Conservation (phyloP, 352 stramenopile species). For the Elongisporangium prolatum region DNA sequence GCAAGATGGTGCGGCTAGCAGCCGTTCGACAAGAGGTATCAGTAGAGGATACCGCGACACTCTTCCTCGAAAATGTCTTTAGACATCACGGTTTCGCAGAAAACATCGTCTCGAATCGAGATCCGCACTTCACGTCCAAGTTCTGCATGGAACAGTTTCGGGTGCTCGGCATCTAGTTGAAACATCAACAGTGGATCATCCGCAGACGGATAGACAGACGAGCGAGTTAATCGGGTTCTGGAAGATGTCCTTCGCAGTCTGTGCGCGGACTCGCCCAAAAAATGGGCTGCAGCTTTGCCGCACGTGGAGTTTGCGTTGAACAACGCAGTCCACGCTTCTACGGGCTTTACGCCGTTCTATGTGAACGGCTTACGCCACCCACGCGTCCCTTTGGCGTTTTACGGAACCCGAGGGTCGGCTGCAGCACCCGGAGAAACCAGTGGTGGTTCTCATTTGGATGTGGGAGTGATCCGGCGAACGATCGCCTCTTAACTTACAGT, state of each 20-base stretch:
- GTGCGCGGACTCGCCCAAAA: constrained; percentile 8
- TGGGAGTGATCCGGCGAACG: constrained; percentile 1
- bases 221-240: constrained; percentile 16
- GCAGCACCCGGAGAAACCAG: background rate
- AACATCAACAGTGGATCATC: constrained; percentile 13
- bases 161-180: constrained; percentile 2
- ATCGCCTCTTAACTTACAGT: background rate
- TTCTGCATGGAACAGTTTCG: constrained; percentile 10
- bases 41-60: background rate
- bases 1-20: constrained; percentile 15
- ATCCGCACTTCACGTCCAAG: constrained; percentile 9
- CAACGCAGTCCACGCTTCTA: constrained; percentile 18
- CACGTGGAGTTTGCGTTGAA: constrained; percentile 26
- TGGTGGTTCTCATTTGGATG: constrained; percentile 4
- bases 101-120: constrained; percentile 10
- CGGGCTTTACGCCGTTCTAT: constrained; percentile 16
- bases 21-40: constrained; percentile 12
- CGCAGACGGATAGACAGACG: constrained; percentile 16
- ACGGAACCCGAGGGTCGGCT: background rate
- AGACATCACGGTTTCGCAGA: constrained; percentile 9
- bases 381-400: constrained; percentile 8
- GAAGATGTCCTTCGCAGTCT: constrained; percentile 13
- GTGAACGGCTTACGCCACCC: constrained; percentile 12
- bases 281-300: constrained; percentile 11
- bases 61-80: constrained; percentile 14